phyloP scores from a whole-genome alignment of 805 yeast species.

The Saccharomycopsis sp. region DNA sequence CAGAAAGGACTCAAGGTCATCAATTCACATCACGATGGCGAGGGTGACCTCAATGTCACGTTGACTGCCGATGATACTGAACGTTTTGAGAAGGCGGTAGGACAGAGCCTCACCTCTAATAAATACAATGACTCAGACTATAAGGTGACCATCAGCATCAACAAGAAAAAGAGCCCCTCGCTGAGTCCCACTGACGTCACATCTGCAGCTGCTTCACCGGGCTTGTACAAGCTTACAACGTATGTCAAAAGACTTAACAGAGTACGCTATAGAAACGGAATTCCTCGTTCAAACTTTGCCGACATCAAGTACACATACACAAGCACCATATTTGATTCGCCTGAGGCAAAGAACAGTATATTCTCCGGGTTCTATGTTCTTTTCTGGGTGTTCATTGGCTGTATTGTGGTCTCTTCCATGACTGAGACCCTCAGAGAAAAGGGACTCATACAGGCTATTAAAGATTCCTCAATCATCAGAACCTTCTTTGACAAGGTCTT shows the following conservation, averaged over 20 bases:
- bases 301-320: constrained; percentile 24
- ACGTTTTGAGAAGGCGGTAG: neutral
- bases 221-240: constrained; percentile 2
- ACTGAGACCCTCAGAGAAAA: constrained; percentile 45
- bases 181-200: neutral
- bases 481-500: constrained; percentile 56
- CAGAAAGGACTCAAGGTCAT: neutral
- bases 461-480: constrained; percentile 47
- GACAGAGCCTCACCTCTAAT: neutral
- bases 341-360: constrained; percentile 22
- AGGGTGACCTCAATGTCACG: neutral
- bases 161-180: neutral
- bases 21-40: neutral
- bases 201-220: neutral
- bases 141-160: neutral
- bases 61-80: neutral
- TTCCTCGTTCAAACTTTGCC: constrained; percentile 25
- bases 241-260: neutral
- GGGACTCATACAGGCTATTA: constrained; percentile 28
- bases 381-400: constrained; percentile 64
- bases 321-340: constrained; percentile 25
- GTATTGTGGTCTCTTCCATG: constrained; percentile 46
- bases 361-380: constrained; percentile 80
- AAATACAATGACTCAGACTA: neutral
- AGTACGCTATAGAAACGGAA: constrained; percentile 24